Conservation (phyloP, 2,329 filamentous ascomycete species). For the Claviceps africana region DNA sequence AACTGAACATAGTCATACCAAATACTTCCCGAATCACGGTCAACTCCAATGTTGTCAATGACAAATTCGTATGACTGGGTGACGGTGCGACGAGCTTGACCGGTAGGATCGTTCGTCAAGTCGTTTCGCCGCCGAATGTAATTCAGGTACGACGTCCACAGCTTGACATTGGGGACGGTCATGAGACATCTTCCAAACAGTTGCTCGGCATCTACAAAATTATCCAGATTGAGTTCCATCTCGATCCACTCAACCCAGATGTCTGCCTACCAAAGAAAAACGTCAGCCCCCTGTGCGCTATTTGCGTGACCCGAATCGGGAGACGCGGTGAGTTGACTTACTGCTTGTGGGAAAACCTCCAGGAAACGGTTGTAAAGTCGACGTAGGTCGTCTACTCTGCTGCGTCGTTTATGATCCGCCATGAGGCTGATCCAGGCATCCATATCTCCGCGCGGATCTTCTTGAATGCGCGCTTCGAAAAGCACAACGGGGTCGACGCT, state of each 20-base stretch:
- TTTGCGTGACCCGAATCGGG: neutral
- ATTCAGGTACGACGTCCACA: slow-evolving; percentile 90
- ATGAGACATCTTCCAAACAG: slow-evolving; percentile 73
- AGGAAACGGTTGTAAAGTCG: slow-evolving; percentile 76
- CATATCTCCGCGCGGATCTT: slow-evolving; percentile 84
- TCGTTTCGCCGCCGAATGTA: slow-evolving; percentile 89
- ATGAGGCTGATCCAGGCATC: slow-evolving; percentile 86
- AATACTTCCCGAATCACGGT: slow-evolving; percentile 76
- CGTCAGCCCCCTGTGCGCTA: slow-evolving; percentile 1
- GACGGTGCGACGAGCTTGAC: slow-evolving; percentile 64
- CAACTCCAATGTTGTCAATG: slow-evolving; percentile 75
- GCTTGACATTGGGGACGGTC: slow-evolving; percentile 64
- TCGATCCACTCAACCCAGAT: slow-evolving; percentile 81
- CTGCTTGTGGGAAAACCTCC: slow-evolving; percentile 75
- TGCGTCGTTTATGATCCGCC: slow-evolving; percentile 66
- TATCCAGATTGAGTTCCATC: slow-evolving; percentile 79
- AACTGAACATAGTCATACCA: slow-evolving; percentile 96
- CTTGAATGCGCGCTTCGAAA: slow-evolving; percentile 79
- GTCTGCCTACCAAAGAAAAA: slow-evolving; percentile 51
- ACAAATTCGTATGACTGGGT: slow-evolving; percentile 86
- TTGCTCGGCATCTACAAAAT: slow-evolving; percentile 64
- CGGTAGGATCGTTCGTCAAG: slow-evolving; percentile 60
- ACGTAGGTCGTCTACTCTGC: slow-evolving; percentile 69
- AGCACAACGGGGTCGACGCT: slow-evolving; percentile 57
- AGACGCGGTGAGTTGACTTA: slow-evolving; percentile 34